phyloP scores from a whole-genome alignment of 345 rosid genomes.

The Sisymbrium irio region DNA sequence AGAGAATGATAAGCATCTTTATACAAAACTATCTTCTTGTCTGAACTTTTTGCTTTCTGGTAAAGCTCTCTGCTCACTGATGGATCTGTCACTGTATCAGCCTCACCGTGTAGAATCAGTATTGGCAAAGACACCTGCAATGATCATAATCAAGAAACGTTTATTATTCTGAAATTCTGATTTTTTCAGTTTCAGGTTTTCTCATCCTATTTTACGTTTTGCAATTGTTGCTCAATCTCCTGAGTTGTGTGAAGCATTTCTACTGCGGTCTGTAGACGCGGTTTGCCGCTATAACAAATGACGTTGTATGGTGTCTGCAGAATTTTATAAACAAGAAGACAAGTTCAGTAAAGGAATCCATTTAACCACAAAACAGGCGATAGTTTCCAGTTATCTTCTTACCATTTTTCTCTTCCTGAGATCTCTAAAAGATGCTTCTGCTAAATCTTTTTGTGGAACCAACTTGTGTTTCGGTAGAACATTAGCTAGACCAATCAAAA shows the following conservation, averaged over 20 bases:
- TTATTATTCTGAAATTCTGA: background rate
- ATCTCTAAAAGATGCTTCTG: conserved; percentile 74
- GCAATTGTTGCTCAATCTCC: conserved; percentile 64
- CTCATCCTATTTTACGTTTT: conserved; percentile 43
- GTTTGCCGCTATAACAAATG: conserved; percentile 75
- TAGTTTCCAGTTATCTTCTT: background rate
- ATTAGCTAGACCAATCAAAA: conserved; percentile 68
- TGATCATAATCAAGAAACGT: background rate
- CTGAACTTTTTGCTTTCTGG: conserved; percentile 69
- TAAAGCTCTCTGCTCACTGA: conserved; percentile 81
- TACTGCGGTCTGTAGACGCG: conserved; percentile 69
- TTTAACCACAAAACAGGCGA: background rate
- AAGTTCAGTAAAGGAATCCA: background rate
- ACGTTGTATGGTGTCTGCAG: conserved; percentile 70
- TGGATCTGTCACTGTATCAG: conserved; percentile 81
- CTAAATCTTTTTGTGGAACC: conserved; percentile 88
- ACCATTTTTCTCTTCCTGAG: conserved; percentile 62
- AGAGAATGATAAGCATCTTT: conserved; percentile 70
- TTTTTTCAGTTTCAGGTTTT: background rate
- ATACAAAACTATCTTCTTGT: conserved; percentile 70
- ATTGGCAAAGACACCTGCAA: conserved; percentile 77
- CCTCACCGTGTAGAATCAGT: conserved; percentile 83
- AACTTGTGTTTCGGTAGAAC: conserved; percentile 76
- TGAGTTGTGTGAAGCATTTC: conserved; percentile 74
- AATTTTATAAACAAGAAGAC: background rate